phyloP scores from a whole-genome alignment of 768 basidiomycete genomes.

The Suillus luteus region DNA sequence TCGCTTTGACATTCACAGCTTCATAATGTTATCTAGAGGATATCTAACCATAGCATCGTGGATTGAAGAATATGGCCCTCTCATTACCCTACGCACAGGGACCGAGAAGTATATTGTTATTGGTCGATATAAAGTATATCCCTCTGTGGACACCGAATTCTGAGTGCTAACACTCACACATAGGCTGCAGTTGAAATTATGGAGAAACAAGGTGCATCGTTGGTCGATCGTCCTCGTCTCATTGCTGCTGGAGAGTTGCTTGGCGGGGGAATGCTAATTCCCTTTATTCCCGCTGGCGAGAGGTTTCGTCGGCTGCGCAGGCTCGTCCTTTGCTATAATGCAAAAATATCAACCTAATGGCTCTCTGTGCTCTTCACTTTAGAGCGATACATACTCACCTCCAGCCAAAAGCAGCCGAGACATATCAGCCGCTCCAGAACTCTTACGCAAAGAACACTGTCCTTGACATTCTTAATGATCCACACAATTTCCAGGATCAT shows the following conservation, averaged over 20 bases:
- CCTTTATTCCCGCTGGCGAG: slow-evolving; percentile 55
- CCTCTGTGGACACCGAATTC: background rate
- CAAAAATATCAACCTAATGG: background rate
- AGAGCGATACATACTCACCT: slow-evolving; percentile 58
- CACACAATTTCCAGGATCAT: slow-evolving; percentile 24
- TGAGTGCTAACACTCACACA: background rate
- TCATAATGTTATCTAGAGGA: background rate
- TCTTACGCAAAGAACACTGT: slow-evolving; percentile 30
- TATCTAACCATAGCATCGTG: slow-evolving; percentile 3
- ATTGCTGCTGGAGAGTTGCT: slow-evolving; percentile 60
- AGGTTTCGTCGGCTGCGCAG: slow-evolving; percentile 58
- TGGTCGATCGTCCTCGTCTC: slow-evolving; percentile 52
- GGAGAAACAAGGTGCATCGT: slow-evolving; percentile 57
- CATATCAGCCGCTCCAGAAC: slow-evolving; percentile 48
- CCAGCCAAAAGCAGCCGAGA: slow-evolving; percentile 47
- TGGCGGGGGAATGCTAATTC: slow-evolving; percentile 56
- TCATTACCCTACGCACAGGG: slow-evolving; percentile 10
- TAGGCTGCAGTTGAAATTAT: slow-evolving; percentile 53
- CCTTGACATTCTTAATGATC: slow-evolving; percentile 25
- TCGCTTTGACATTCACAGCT: background rate
- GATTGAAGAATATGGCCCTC: slow-evolving; percentile 13
- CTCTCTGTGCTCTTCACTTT: background rate
- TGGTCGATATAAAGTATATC: slow-evolving; percentile 12
- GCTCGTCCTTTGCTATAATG: slow-evolving; percentile 25
- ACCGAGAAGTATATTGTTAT: slow-evolving; percentile 9